Evolutionary conservation across 345 rosid species (phyloP).

Genomic region (Mercurialis annua): DNA sequence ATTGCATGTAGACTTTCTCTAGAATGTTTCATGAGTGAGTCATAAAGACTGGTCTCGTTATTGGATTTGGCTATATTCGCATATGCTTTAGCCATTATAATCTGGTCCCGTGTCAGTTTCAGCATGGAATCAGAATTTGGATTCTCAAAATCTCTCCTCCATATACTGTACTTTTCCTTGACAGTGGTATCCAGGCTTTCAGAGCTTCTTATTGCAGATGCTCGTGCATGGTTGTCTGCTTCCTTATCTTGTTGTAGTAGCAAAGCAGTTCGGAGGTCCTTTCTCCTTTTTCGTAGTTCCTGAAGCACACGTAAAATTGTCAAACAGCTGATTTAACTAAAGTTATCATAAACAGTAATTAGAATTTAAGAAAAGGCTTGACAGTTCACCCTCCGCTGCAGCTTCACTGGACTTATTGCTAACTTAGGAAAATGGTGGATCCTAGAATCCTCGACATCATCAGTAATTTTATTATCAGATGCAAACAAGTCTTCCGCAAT

Average conservation of each 20-base stretch:
- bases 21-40: slow-evolving; percentile 53
- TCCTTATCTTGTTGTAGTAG: slow-evolving; percentile 57
- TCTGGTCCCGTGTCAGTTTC: slow-evolving; percentile 95
- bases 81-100: slow-evolving; percentile 93
- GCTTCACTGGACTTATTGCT: slow-evolving; percentile 68
- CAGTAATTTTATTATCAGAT: slow-evolving; percentile 32
- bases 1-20: slow-evolving; percentile 62
- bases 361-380: slow-evolving; percentile 19
- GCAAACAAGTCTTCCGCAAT: slow-evolving; percentile 30
- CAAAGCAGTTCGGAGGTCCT: slow-evolving; percentile 54
- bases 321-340: slow-evolving; percentile 26
- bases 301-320: slow-evolving; percentile 35
- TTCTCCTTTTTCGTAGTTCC: slow-evolving; percentile 61
- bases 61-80: slow-evolving; percentile 78
- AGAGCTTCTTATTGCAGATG: slow-evolving; percentile 56
- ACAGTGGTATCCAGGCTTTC: slow-evolving; percentile 49
- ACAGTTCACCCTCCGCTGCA: slow-evolving; percentile 67
- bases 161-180: slow-evolving; percentile 76
- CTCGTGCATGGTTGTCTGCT: slow-evolving; percentile 52
- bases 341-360: slow-evolving; percentile 7
- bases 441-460: slow-evolving; percentile 26
- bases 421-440: slow-evolving; percentile 27
- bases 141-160: slow-evolving; percentile 90
- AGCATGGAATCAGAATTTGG: slow-evolving; percentile 78
- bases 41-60: slow-evolving; percentile 51